Evolutionary conservation across 1,284 basidiomycete genomes (phyloP).

Genomic region (Rhizoctonia solani): DNA sequence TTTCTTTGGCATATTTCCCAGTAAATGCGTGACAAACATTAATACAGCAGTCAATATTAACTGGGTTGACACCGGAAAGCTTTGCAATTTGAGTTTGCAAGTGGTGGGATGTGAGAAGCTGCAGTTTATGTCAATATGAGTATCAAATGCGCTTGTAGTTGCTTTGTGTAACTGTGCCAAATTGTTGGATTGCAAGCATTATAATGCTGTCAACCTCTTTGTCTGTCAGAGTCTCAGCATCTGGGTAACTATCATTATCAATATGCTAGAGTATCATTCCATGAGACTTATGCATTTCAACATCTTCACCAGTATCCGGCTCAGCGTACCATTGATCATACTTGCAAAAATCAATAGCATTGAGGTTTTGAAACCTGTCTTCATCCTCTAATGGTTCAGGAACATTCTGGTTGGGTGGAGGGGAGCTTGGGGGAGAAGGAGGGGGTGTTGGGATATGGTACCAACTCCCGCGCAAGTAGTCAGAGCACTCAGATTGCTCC

Average conservation of each 20-base stretch:
- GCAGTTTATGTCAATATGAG: slow-evolving; percentile 1
- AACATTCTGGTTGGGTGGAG: too few relatives aligned
- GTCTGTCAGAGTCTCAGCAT: background rate
- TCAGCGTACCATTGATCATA: slow-evolving; percentile 25
- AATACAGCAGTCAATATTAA: slow-evolving; percentile 35
- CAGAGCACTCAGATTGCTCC: too few relatives aligned
- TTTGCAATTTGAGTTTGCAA: slow-evolving; percentile 1
- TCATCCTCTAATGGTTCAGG: too few relatives aligned
- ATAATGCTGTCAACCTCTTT: slow-evolving; percentile 13
- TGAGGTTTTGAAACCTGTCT: background rate
- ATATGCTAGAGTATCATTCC: background rate
- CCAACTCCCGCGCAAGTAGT: too few relatives aligned
- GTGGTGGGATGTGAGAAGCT: slow-evolving; percentile 1
- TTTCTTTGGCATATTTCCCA: slow-evolving; percentile 9
- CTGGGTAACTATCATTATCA: background rate
- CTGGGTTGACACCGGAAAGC: slow-evolving; percentile 31
- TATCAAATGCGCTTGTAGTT: slow-evolving; percentile 24
- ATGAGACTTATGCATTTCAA: slow-evolving; percentile 1
- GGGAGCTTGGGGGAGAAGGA: too few relatives aligned
- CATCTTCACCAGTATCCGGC: background rate
- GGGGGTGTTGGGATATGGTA: too few relatives aligned
- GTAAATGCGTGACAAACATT: slow-evolving; percentile 38
- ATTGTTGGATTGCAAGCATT: slow-evolving; percentile 26
- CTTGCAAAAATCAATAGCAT: background rate
- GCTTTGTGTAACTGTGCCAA: slow-evolving; percentile 11